Evolutionary conservation across 106 monocot genomes (phyloP), one percentile per base, ranked within the genome.

Genomic region (Dendrobium chrysotoxum): DNA sequence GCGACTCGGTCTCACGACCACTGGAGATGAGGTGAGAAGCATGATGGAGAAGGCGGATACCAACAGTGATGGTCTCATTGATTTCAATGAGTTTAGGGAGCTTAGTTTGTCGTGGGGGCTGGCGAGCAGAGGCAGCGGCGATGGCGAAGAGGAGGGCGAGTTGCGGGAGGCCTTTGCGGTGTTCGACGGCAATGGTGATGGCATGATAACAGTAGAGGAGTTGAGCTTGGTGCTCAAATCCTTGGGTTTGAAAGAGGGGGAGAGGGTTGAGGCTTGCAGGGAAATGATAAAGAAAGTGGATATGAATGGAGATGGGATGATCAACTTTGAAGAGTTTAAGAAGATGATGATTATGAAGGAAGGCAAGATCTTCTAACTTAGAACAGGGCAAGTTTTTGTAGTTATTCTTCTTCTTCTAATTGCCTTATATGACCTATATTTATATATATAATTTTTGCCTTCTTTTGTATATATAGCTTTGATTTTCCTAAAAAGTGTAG

Each of bases 281-380:
- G 86, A 85, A 0, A 92, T 92, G 90, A 92, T 92, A 57, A 65
- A 53, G 80, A 86, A 68, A 79, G 92, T 90, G 57, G 92, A 92
- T 72, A 23, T 79, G 72, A 87, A 92, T 82, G 90, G 92, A 53
- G 92, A 92, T 81, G 92, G 92, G n/a, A 90, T 64, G 85, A 86
- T 92, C 4, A 81, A 81, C 47, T 92, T 89, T 81, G 86, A 92
- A 3, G 92, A 92, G 86, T 92, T 92, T 78, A 92, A 90, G 90
- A 79, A 64, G 75, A 92, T 92, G 92, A 92, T 92, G 92, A 57
- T 13, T 82, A 12, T n/a, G 35, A 81, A 74, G 21, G 74, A 17
- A 41, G 74, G 42, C n/a, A 75, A 75, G 40, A 41, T 75, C 74
- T 75, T 75, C 74, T 75, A 42, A 15, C 17, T 28, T 23, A 9